Percentiles rank a stretch among this genome's conserved stretches.
These are phyloP conservation scores for Nepenthes mirabilis DNA, from an alignment of 148 eudicot species.

Conservation along the genomic window DNA sequence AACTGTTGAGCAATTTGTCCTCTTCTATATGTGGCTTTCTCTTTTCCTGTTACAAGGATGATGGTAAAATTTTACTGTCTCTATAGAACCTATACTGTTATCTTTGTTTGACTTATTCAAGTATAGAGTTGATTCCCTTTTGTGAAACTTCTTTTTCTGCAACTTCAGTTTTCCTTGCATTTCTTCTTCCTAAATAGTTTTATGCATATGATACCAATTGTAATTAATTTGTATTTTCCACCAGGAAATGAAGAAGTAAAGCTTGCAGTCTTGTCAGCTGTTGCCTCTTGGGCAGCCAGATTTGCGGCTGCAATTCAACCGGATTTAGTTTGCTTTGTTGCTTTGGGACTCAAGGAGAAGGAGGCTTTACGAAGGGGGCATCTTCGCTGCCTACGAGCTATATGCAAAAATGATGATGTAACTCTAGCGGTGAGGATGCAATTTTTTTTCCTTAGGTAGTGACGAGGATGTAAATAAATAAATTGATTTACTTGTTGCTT, in stretches of 20 bases:
- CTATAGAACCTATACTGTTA: too few relatives aligned
- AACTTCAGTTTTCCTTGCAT: neutral
- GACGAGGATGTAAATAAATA: constrained; percentile 19
- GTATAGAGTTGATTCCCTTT: neutral
- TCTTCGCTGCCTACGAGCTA: constrained; percentile 63
- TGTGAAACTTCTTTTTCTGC: neutral
- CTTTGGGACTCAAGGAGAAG: constrained; percentile 89
- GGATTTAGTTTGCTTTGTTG: constrained; percentile 44
- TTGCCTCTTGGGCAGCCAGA: constrained; percentile 72
- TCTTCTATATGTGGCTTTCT: constrained; percentile 49
- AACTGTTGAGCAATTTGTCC: constrained; percentile 47
- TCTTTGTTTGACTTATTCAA: neutral
- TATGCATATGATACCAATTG: neutral
- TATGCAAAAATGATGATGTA: constrained; percentile 63
- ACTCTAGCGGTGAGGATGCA: constrained; percentile 37
- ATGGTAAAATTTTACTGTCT: constrained; percentile 28
- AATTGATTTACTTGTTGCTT: too few relatives aligned
- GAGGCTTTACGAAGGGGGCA: constrained; percentile 78
- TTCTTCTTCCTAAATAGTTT: neutral
- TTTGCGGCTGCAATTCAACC: constrained; percentile 46
- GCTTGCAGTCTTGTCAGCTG: constrained; percentile 61
- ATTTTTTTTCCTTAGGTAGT: constrained; percentile 4
- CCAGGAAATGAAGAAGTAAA: constrained; percentile 96
- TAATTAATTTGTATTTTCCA: constrained; percentile 7
- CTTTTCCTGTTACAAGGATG: constrained; percentile 80